phyloP scores from a whole-genome alignment of 2,329 filamentous ascomycete species.

The Colletotrichum truncatum region DNA sequence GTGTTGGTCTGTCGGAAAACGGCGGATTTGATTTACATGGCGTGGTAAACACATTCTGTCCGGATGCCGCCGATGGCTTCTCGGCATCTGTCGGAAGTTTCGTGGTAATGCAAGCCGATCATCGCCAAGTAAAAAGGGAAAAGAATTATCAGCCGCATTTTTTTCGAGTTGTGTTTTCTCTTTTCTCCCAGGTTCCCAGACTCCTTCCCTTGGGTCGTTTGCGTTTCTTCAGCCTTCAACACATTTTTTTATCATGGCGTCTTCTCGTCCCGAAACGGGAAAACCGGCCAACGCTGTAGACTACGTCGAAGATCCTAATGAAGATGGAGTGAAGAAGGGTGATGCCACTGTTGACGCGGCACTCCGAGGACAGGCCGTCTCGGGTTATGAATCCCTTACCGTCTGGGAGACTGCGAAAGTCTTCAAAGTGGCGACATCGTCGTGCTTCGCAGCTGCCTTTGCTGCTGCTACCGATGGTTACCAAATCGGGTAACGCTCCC shows the following conservation, averaged over 20 bases:
- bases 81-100: not conserved
- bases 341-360: constrained; percentile 30
- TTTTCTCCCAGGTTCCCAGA: too few species aligned
- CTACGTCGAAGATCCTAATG: not conserved
- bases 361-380: constrained; percentile 33
- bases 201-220: not conserved
- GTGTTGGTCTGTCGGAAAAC: not conserved
- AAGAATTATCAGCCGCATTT: not conserved
- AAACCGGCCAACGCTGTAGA: not conserved
- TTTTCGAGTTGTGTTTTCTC: too few species aligned
- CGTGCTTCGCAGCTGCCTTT: constrained; percentile 37
- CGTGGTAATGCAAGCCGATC: not conserved
- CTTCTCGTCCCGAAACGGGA: not conserved
- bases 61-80: not conserved
- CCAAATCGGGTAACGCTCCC: constrained; percentile 34
- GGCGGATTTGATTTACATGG: not conserved
- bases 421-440: constrained; percentile 36
- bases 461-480: constrained; percentile 38
- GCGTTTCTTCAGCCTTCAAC: not conserved
- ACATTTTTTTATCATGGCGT: not conserved
- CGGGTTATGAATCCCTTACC: constrained; percentile 38
- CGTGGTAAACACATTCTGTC: too few species aligned
- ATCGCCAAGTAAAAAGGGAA: not conserved
- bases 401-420: constrained; percentile 37
- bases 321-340: not conserved